Evolutionary conservation across 495 filamentous ascomycete genomes (phyloP).

Genomic region (Letharia columbiana): DNA sequence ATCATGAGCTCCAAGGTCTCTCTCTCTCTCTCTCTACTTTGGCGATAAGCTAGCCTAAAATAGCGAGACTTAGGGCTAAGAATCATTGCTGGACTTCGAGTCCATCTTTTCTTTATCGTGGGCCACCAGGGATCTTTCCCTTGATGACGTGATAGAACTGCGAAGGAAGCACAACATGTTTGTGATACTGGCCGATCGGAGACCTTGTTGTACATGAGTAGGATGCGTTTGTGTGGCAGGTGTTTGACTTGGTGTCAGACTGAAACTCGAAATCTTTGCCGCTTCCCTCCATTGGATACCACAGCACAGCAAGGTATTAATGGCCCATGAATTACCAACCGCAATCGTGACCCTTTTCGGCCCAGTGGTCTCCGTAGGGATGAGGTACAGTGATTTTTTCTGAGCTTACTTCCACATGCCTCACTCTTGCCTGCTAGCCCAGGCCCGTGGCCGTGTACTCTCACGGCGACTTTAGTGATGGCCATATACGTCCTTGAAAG

Average conservation of each 20-base stretch:
- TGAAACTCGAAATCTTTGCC: background rate
- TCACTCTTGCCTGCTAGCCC: background rate
- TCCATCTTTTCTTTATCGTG: background rate
- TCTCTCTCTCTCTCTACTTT: background rate
- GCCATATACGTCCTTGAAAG: background rate
- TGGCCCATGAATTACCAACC: background rate
- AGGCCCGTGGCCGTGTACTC: background rate
- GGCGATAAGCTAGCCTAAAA: background rate
- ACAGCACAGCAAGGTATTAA: background rate
- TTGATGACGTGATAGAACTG: background rate
- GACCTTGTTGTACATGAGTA: background rate
- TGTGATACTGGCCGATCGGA: background rate
- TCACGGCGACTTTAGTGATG: background rate
- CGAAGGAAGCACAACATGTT: background rate
- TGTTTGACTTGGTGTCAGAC: background rate
- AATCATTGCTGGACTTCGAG: background rate
- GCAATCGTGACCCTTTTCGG: background rate
- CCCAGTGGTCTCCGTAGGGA: background rate
- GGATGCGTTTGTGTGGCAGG: background rate
- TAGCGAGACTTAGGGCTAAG: background rate
- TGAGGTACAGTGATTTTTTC: background rate
- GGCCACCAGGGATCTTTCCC: background rate
- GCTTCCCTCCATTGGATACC: background rate
- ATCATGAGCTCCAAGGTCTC: background rate
- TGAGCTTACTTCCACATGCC: background rate